Evolutionary conservation across 1,139 yeast genomes (phyloP), one percentile per base, ranked within the genome.

Genomic region (Starmera stellimalicola): DNA sequence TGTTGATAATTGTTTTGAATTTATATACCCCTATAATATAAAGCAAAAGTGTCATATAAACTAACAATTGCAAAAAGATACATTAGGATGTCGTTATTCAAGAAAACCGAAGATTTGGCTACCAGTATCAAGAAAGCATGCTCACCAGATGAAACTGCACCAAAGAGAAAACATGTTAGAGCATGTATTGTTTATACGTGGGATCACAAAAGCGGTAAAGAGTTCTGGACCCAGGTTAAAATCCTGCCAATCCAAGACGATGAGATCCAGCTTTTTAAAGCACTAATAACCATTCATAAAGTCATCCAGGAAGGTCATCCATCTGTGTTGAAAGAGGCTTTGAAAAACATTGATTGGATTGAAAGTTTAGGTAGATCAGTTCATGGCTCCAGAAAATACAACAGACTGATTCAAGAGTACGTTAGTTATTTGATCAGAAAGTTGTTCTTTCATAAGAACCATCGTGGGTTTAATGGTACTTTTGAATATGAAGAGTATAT

Each of bases 291-390:
- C 49, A 71, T 87, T 35, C 97, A 91, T 53, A 88, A 88, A 54
- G 94, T 91, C n/a, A 62, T 88, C 16, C 97, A 91, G 56, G 98
- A 91, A 55, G 98, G 98, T 8, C 97, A 91, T 53, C 88, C 91
- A 12, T 71, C 84, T 27, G 77, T 85, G 8, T 63, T 91, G 49
- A 71, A 75, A 37, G 96, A 87, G 49, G 96, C 87, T 1, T 83
- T 77, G 52, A 69, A 77, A 41, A 87, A 87, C 52, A 57, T 67
- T 34, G 69, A 67, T 32, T 79, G 83, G 82, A 61, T 79, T 24
- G 72, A 72, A 34, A 56, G 68, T 25, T 51, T 73, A 20, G 72
- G 67, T 1, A 58, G 73, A 41, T 45, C 62, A 6, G 55, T 61
- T 29, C 58, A 58, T 11, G 60, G 63, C 5, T 43, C 51, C 27